A percentile compares a stretch with the other conserved stretches of the same genome.
phyloP scores from a whole-genome alignment of 306 rosid genomes.

The Dicorynia guianensis region DNA sequence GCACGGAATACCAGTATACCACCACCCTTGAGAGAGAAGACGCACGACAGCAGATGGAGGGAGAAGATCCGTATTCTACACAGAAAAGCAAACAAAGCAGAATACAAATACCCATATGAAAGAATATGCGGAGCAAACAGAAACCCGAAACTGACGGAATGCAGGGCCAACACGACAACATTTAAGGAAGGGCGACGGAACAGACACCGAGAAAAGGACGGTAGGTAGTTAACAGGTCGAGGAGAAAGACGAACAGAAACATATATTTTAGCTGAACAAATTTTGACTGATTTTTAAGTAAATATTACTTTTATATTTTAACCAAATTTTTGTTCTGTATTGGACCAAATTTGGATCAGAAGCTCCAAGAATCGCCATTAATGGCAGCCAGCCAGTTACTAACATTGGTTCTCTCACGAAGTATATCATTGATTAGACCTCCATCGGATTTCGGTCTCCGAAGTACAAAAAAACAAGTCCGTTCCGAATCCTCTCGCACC shows the following conservation, averaged over 20 bases:
- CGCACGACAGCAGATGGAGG: not conserved
- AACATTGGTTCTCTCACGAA: not conserved
- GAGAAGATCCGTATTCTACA: not conserved
- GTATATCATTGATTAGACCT: slow-evolving; percentile 19
- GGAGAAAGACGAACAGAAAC: too few relatives aligned
- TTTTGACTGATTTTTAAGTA: not conserved
- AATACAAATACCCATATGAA: not conserved
- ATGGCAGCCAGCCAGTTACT: slow-evolving; percentile 37
- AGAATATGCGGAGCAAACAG: too few relatives aligned
- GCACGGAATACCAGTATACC: not conserved
- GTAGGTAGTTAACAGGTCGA: too few relatives aligned
- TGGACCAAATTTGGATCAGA: slow-evolving; percentile 24
- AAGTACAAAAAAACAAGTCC: slow-evolving; percentile 48
- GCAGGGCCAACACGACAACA: not conserved
- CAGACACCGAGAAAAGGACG: not conserved
- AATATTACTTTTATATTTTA: not conserved
- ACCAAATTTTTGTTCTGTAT: not conserved
- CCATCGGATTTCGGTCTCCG: slow-evolving; percentile 47
- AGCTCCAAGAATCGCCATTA: slow-evolving; percentile 33
- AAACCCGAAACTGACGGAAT: not conserved
- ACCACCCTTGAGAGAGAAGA: not conserved
- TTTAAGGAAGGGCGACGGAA: not conserved
- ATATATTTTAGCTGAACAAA: too few relatives aligned
- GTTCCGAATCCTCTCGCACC: slow-evolving; percentile 28
- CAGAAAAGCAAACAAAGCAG: not conserved